Conservation (phyloP, 1,139 yeast species). For the Pichiaceae sp. region DNA sequence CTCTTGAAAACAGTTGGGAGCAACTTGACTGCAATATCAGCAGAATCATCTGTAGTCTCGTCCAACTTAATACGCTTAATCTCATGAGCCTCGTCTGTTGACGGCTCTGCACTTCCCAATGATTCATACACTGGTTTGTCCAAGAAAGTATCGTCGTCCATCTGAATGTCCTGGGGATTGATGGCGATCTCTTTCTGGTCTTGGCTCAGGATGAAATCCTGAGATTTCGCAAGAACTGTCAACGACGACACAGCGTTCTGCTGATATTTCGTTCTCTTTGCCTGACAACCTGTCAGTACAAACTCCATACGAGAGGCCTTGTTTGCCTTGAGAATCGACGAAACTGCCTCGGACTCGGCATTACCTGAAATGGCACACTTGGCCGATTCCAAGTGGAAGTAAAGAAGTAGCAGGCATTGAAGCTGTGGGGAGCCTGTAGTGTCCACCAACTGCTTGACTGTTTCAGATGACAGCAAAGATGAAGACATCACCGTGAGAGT, state of each 20-base stretch:
- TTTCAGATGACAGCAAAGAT: conserved; percentile 28
- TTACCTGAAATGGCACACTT: conserved; percentile 53
- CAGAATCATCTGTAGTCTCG: conserved; percentile 5
- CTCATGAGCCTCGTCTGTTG: conserved; percentile 23
- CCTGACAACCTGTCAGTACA: conserved; percentile 79
- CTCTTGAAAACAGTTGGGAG: conserved; percentile 55
- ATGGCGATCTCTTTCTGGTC: conserved; percentile 17
- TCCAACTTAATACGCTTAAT: conserved; percentile 34
- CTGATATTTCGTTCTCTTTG: conserved; percentile 82
- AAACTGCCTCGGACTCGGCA: conserved; percentile 48
- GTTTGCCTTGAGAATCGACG: conserved; percentile 44
- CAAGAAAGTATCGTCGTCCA: conserved; percentile 72
- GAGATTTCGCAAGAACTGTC: conserved; percentile 68
- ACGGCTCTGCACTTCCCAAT: conserved; percentile 27
- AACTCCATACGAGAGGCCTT: conserved; percentile 53
- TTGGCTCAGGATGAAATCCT: conserved; percentile 21
- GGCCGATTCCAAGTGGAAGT: conserved; percentile 60
- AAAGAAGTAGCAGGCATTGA: conserved; percentile 26
- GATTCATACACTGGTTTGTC: conserved; percentile 67
- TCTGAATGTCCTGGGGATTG: conserved; percentile 46
- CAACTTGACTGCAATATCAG: conserved; percentile 23
- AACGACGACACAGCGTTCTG: conserved; percentile 61
- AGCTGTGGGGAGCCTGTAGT: background rate
- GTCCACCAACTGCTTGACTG: conserved; percentile 19
- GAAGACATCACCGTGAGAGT: conserved; percentile 35